phyloP scores from a whole-genome alignment of 768 basidiomycete species.

The Suillus placidus region DNA sequence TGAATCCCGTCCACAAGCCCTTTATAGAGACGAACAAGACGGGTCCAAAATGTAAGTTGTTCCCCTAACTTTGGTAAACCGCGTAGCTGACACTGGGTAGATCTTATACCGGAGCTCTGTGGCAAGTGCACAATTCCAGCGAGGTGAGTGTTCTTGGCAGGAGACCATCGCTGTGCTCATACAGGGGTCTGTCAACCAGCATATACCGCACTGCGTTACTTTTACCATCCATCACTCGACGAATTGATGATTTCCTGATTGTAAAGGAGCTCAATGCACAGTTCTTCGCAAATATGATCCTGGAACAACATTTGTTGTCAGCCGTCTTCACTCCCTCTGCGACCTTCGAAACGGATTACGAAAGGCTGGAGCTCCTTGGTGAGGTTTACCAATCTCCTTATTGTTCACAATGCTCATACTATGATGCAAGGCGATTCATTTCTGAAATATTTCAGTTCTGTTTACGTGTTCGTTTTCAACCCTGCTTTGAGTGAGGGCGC shows the following conservation, averaged over 20 bases:
- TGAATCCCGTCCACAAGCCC: conserved; percentile 56
- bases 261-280: conserved; percentile 77
- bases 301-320: conserved; percentile 59
- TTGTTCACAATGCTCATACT: not conserved
- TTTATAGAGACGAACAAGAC: conserved; percentile 39
- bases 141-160: conserved; percentile 46
- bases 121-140: conserved; percentile 72
- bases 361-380: conserved; percentile 85
- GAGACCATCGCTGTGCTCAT: not conserved
- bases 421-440: conserved; percentile 70
- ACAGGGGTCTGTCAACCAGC: conserved; percentile 40
- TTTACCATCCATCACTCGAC: conserved; percentile 72
- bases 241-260: conserved; percentile 74
- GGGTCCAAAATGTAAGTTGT: conserved; percentile 60
- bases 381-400: conserved; percentile 18
- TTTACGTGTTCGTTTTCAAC: conserved; percentile 72
- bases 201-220: conserved; percentile 68
- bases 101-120: conserved; percentile 84
- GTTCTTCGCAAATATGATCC: conserved; percentile 63
- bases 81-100: conserved; percentile 44
- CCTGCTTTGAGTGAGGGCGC: conserved; percentile 67
- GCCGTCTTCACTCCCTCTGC: conserved; percentile 75
- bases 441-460: conserved; percentile 75
- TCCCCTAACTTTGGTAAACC: conserved; percentile 20
- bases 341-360: conserved; percentile 74